Evolutionary conservation across 2,329 filamentous ascomycete genomes (phyloP).

Genomic region (Botrytis pseudocinerea): DNA sequence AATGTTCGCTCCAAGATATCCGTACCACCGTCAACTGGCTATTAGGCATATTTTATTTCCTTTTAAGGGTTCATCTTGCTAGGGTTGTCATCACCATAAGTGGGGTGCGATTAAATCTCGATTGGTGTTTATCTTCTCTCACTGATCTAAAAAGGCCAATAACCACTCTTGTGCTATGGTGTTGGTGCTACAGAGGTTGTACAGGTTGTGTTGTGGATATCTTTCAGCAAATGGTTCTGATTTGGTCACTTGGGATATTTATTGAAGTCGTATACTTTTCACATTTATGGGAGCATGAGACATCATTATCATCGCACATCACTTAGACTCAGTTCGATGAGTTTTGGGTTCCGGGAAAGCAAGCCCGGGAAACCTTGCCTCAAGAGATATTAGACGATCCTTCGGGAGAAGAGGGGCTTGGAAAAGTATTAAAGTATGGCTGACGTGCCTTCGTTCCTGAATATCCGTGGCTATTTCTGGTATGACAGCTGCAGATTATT

Average conservation of each 20-base stretch:
- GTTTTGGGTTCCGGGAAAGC: not conserved
- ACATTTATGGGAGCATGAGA: not conserved
- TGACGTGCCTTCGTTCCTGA: slow-evolving; percentile 21
- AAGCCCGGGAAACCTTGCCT: slow-evolving; percentile 1
- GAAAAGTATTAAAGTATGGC: slow-evolving; percentile 9
- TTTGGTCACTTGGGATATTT: not conserved
- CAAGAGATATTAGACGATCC: slow-evolving; percentile 8
- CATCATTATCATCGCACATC: not conserved
- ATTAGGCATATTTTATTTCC: slow-evolving; percentile 4
- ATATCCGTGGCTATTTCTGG: slow-evolving; percentile 21
- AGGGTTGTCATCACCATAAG: slow-evolving; percentile 2
- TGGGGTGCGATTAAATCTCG: slow-evolving; percentile 12
- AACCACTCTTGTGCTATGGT: not conserved
- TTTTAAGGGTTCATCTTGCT: not conserved
- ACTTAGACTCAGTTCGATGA: not conserved
- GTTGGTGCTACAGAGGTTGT: not conserved
- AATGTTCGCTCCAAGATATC: not conserved
- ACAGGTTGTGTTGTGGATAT: not conserved
- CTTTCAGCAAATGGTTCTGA: not conserved
- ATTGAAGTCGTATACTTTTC: not conserved
- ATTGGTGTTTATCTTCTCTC: slow-evolving; percentile 18
- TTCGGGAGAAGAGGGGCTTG: slow-evolving; percentile 8
- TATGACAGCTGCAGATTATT: slow-evolving; percentile 10
- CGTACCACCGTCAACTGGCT: not conserved
- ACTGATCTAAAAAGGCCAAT: slow-evolving; percentile 1